Percentiles rank a stretch among this genome's conserved stretches.
phyloP scores from a whole-genome alignment of 352 stramenopile genomes.

The Bremia lactucae region DNA sequence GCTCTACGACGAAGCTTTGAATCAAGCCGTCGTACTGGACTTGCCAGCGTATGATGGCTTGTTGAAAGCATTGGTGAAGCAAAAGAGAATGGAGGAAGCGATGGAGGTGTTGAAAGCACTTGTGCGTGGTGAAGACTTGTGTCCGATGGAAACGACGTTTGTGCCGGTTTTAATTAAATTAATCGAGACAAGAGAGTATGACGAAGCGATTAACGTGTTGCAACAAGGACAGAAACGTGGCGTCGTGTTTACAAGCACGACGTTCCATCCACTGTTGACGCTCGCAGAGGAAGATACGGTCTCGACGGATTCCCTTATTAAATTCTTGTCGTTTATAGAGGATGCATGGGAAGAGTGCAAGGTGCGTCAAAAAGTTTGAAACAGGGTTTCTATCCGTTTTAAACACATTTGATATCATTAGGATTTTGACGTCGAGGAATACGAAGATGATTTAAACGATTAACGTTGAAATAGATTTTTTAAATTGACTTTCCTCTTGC shows the following conservation, averaged over 20 bases:
- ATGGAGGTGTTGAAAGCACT: conserved; percentile 42
- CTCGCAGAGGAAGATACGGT: conserved; percentile 34
- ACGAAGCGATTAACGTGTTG: conserved; percentile 30
- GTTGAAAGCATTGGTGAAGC: conserved; percentile 30
- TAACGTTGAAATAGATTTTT: too few relatives aligned
- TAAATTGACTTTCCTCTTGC: too few relatives aligned
- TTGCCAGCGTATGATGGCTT: conserved; percentile 46
- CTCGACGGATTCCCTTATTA: conserved; percentile 41
- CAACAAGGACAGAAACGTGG: conserved; percentile 27
- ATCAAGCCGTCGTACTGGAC: conserved; percentile 43
- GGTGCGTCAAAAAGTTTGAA: too few relatives aligned
- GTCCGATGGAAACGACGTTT: conserved; percentile 34
- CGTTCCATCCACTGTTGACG: conserved; percentile 44
- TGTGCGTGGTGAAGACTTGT: conserved; percentile 30
- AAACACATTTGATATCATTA: too few relatives aligned
- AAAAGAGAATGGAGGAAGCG: conserved; percentile 37
- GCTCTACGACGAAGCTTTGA: conserved; percentile 51
- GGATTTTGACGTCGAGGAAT: too few relatives aligned
- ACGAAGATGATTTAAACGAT: too few relatives aligned
- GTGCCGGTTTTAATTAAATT: conserved; percentile 35
- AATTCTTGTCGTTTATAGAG: conserved; percentile 52
- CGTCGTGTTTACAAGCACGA: conserved; percentile 47
- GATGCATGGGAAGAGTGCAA: conserved; percentile 58
- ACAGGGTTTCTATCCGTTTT: too few relatives aligned
- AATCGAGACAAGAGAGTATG: conserved; percentile 31